These are phyloP conservation scores for Akanthomyces muscarius DNA, from an alignment of 2,329 filamentous ascomycete genomes.

Conservation along the genomic window DNA sequence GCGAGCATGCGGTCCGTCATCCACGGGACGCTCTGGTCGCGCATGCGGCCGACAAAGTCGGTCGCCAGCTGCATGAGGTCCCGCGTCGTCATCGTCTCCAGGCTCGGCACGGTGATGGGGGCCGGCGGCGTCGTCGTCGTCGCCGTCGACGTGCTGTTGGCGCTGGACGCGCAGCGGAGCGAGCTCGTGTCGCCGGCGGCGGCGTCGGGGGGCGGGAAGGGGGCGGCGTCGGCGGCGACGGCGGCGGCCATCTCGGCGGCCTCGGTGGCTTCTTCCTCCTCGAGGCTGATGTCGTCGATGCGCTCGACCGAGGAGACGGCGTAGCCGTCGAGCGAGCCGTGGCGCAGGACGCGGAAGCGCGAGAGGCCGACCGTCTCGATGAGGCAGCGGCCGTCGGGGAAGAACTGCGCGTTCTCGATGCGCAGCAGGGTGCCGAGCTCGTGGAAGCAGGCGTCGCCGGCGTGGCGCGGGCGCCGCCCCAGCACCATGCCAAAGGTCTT, in stretches of 20 bases:
- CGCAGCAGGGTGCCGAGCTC: constrained; percentile 75
- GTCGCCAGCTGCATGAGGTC: constrained; percentile 62
- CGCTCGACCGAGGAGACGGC: constrained; percentile 70
- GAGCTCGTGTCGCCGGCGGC: not conserved
- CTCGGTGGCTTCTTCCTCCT: constrained; percentile 75
- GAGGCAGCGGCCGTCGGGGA: constrained; percentile 76
- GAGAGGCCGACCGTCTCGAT: constrained; percentile 74
- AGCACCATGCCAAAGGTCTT: constrained; percentile 83
- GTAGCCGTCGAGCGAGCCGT: constrained; percentile 70
- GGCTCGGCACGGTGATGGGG: constrained; percentile 12
- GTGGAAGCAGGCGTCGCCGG: constrained; percentile 49
- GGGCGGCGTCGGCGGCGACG: constrained; percentile 11
- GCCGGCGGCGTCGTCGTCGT: not conserved
- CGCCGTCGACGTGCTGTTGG: too few species aligned
- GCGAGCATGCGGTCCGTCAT: constrained; percentile 66
- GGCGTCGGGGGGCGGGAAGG: not conserved
- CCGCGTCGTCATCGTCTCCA: constrained; percentile 59
- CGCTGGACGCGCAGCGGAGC: not conserved
- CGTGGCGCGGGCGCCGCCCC: constrained; percentile 46
- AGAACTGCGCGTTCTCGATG: constrained; percentile 68
- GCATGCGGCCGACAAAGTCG: constrained; percentile 67
- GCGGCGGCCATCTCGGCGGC: constrained; percentile 50
- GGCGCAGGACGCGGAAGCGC: constrained; percentile 67
- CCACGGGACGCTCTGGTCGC: constrained; percentile 67
- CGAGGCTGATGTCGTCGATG: constrained; percentile 75